phyloP scores from a whole-genome alignment of 1,284 basidiomycete genomes.

The Leccinum pachyderme region DNA sequence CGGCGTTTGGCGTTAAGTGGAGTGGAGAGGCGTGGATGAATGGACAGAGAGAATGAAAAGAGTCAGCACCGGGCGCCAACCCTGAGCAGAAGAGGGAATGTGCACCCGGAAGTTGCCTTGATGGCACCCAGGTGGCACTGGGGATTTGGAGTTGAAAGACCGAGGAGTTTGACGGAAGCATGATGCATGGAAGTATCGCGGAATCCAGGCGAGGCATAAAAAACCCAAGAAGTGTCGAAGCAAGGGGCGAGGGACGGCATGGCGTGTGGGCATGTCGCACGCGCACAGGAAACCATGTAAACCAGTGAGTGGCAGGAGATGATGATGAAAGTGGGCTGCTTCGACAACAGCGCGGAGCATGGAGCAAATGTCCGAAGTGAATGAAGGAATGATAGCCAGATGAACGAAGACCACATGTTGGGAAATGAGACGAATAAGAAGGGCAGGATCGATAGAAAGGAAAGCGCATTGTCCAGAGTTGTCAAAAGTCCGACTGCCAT shows the following conservation, averaged over 20 bases:
- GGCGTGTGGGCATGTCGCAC: slow-evolving; percentile 24
- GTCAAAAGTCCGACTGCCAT: slow-evolving; percentile 30
- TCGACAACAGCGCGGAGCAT: slow-evolving; percentile 18
- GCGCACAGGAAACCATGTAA: slow-evolving; percentile 12
- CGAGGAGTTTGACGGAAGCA: slow-evolving; percentile 28
- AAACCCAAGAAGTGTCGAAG: slow-evolving; percentile 18
- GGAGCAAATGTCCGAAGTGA: slow-evolving; percentile 27
- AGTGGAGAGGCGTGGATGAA: neutral
- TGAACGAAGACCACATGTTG: slow-evolving; percentile 26
- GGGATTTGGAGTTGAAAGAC: slow-evolving; percentile 7
- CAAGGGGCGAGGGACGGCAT: slow-evolving; percentile 10
- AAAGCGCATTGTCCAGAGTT: slow-evolving; percentile 27
- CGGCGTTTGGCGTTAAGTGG: neutral
- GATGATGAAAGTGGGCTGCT: slow-evolving; percentile 8
- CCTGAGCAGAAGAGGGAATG: slow-evolving; percentile 3
- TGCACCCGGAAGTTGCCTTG: slow-evolving; percentile 19
- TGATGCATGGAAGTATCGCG: slow-evolving; percentile 24
- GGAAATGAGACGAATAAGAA: slow-evolving; percentile 30
- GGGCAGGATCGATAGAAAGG: slow-evolving; percentile 17
- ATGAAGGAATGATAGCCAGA: slow-evolving; percentile 23
- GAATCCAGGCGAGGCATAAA: slow-evolving; percentile 15
- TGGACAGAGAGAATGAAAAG: slow-evolving; percentile 5
- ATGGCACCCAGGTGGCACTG: neutral
- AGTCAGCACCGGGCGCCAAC: slow-evolving; percentile 2
- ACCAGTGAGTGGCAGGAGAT: slow-evolving; percentile 15